Conservation (phyloP, 2,329 filamentous ascomycete genomes). For the Hansfordia pulvinata region DNA sequence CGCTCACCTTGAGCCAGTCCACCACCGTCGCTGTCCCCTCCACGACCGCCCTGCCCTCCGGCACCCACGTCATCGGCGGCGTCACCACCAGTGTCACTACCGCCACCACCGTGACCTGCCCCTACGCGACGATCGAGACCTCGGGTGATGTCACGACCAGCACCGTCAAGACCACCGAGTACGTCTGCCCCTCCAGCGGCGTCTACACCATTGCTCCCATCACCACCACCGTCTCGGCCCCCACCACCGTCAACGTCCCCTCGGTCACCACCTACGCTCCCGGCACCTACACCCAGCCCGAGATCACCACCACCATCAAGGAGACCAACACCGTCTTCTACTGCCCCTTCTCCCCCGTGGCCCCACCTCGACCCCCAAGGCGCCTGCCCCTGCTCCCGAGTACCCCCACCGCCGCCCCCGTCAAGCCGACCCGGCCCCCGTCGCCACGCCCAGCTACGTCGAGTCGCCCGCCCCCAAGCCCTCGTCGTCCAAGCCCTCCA, state of each 20-base stretch:
- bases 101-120: slow-evolving; percentile 55
- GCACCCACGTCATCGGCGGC: slow-evolving; percentile 58
- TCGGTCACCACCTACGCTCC: slow-evolving; percentile 49
- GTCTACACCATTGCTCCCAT: slow-evolving; percentile 63
- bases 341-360: slow-evolving; percentile 42
- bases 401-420: slow-evolving; percentile 9
- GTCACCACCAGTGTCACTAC: slow-evolving; percentile 57
- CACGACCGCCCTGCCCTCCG: slow-evolving; percentile 46
- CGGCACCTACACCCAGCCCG: slow-evolving; percentile 60
- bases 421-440: too few relatives aligned
- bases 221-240: slow-evolving; percentile 44
- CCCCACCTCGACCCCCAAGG: slow-evolving; percentile 10
- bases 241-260: slow-evolving; percentile 48
- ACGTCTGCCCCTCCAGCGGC: slow-evolving; percentile 58
- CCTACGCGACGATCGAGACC: slow-evolving; percentile 52
- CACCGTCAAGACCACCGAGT: slow-evolving; percentile 55
- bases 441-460: too few relatives aligned
- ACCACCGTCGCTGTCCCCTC: slow-evolving; percentile 54
- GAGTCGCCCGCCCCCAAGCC: slow-evolving; percentile 10
- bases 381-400: too few relatives aligned
- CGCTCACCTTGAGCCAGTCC: slow-evolving; percentile 50
- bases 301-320: slow-evolving; percentile 53
- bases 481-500: slow-evolving; percentile 12
- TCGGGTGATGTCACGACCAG: slow-evolving; percentile 47
- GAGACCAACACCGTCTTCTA: slow-evolving; percentile 54